Base-by-base conservation (phyloP, 129 eudicot species). In the Apium graveolens region DNA sequence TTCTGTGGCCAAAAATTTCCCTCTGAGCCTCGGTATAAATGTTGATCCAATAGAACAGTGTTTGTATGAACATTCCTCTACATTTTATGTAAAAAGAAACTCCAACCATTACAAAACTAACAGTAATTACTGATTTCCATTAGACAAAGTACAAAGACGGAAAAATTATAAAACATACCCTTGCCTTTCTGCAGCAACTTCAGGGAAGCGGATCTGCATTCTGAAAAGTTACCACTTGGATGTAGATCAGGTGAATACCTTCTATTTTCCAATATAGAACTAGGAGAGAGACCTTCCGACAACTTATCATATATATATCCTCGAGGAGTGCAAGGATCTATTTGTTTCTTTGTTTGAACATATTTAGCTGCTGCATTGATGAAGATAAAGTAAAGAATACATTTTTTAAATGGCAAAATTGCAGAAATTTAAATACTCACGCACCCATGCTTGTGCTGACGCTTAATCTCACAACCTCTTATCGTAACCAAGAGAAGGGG, bases 1-100 rank as follows among this genome's bases (percentile, higher is more conserved):
- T 83, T 94, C 98, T 11, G 97, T 94, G 5, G 98, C 98, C 88
- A 94, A 85, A 81, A 94, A 90, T 18, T 90, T 90, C 1, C 97
- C 98, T 66, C 83, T 81, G 72, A 95, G 96, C 78, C 83, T 91
- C 11, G 98, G 98, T 35, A 91, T 88, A 70, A 83, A 94, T 32
- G 90, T 86, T 55, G 98, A 88, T 70, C 96, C 97, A 62, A 91
- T 83, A 74, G 68, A 81, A 83, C 98, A 94, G 78, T 77, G 83
- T 6, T 72, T 83, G 74, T 89, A 83, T 34, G 89, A 78, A 57
- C 98, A 94, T 32, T 79, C 77, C 75, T 88, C 98, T 94, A 89
- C 53, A 39, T 74, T 69, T 63, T 12, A 74, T 65, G 71, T 73
- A 78, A 68, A 11, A 80, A 68, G n/a, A 43, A 79, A 44, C 43